Base-by-base conservation (phyloP, 441 rosid species). In the Gossypium gossypioides region DNA sequence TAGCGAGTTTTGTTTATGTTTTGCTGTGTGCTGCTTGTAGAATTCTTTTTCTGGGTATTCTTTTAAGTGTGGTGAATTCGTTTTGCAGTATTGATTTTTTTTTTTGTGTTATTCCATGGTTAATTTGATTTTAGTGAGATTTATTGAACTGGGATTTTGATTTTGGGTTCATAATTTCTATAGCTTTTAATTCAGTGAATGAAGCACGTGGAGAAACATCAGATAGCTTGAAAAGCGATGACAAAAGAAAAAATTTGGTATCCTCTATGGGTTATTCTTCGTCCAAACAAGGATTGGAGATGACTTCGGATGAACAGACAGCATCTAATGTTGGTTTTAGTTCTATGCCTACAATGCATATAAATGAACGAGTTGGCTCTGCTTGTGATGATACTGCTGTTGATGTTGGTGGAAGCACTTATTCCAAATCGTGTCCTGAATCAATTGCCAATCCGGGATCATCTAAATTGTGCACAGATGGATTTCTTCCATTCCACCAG, bases 301-400 rank as follows among this genome's bases (percentile, higher is more conserved):
- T 21, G 56, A 70, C 74, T 52, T 62, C 68, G 0, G 15, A 12
- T 50, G 86, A 76, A 55, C 73, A 70, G 59, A 72, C 74, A 64
- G 86, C 87, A 27, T 85, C 85, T 1, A 60, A 80, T 72, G 73
- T 79, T 29, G 78, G 78, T 48, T 87, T 85, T 81, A 80, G 42
- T 78, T 94, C 97, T 46, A 76, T 90, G 96, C 96, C 96, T 10
- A 68, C 83, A 18, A 77, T 88, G 91, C 87, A 71, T 74, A 55
- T 83, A 24, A 80, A 79, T 46, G 80, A 79, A 48, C 72, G 48
- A 46, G 68, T 8, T 22, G 83, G 73, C 59, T n/a, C 1, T 52
- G 73, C 32, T 78, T 76, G 15, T 66, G 40, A 54, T 21, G 55
- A 21, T 51, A 51, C 61, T 54, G 32, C 46, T 8, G 70, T 77